Evolutionary conservation across 2,329 filamentous ascomycete species (phyloP), one percentile per base, ranked within the genome.

Genomic region (Calonectria ilicicola): DNA sequence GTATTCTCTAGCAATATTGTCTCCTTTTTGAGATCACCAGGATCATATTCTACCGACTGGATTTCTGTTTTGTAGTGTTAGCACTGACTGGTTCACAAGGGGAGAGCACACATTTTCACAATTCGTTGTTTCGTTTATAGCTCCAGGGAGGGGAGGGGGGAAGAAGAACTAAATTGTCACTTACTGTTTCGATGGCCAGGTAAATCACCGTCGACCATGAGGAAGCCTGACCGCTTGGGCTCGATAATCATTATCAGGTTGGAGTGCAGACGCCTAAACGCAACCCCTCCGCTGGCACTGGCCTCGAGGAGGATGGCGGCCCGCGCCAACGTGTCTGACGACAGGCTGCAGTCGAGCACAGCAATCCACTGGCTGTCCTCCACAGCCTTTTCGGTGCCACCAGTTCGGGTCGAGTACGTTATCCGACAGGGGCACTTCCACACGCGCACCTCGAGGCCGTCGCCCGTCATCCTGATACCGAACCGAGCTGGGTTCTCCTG

Each of bases 311-410:
- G 72, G 40, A 80, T 76, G 5, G 78, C 78, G 32, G 78, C 78
- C 19, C 78, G 71, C 38, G 78, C 78, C 51, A 80, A 51, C 29
- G 78, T 79, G 66, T 80, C 78, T 3, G 77, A 73, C 10, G 78
- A 80, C 66, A 80, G 19, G 53, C 78, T 80, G 71, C 78, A 80
- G 71, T 80, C 78, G n/a, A 80, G 78, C 53, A 80, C 78, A 12
- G 78, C 78, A 3, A 80, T 38, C 78, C 76, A 79, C 51, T 75
- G 74, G 32, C 76, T 62, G 2, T 75, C 75, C 51, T 74, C 74
- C 49, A 76, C 76, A 15, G 51, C 72, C 58, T 76, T 72, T 40
- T 78, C 75, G 35, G 72, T 77, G 72, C 78, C 77, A 64, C 77
- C 70, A 19, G 27, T 65, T 40, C 66, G 58, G 17, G 76, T 78